Base-by-base conservation (phyloP, 2,329 filamentous ascomycete genomes). In the Fusarium sp. region DNA sequence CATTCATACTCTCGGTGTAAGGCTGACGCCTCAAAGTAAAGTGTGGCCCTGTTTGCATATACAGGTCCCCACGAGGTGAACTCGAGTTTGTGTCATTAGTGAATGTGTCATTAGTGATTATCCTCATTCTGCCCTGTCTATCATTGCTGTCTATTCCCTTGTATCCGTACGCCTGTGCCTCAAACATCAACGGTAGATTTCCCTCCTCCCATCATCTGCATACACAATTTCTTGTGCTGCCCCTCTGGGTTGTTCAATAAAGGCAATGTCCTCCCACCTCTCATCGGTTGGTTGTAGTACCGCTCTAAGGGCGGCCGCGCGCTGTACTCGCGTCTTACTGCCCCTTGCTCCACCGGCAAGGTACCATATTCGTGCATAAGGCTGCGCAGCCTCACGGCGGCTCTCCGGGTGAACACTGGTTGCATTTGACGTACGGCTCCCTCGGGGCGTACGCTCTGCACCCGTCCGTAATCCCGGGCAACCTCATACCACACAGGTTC, bases 151-250 rank as follows among this genome's bases (percentile, higher is more conserved):
- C 34, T 20, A 43, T 25, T 16, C 11, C 9, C 27, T 30, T 52
- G 48, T 32, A 18, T 58, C 37, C 16, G 20, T 58, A 23, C 27
- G 43, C 39, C 27, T 43, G 37, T 16, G 30, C 52, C 41, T 11
- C 25, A 58, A 41, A 32, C 10, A 16, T 77, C 56, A 85, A 60
- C 81, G 81, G 67, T 85, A 85, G 20, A 82, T 70, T 43, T 82
- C 81, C 68, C 82, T 80, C 60, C 82, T 79, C 13, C 66, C 80
- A 70, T 85, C 83, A 45, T 87, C 84, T n/a, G 83, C 76, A 71
- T 88, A 89, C 23, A 86, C 81, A 30, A 87, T 82, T 39, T 87
- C 86, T 54, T 84, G 84, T 16, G 82, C 80, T 30, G 81, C 78
- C 57, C 81, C 82, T 61, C 82, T 81, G 18, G 86, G 85, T 54